These are phyloP conservation scores for Aspergillus chevalieri DNA, from an alignment of 2,329 filamentous ascomycete genomes.

Conservation along the genomic window DNA sequence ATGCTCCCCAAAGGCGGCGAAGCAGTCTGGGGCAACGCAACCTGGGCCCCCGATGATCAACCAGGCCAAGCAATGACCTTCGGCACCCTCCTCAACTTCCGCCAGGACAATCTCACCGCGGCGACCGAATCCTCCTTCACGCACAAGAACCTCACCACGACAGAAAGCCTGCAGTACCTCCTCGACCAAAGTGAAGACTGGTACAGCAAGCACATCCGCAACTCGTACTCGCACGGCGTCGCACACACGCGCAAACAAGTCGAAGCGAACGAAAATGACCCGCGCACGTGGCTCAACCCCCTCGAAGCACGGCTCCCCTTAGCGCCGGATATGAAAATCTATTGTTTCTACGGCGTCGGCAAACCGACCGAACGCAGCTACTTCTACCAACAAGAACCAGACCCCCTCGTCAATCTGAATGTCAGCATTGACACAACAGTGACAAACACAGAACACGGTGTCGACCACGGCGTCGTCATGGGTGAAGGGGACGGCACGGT, in stretches of 20 bases:
- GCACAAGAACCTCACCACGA: slow-evolving; percentile 69
- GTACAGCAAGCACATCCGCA: slow-evolving; percentile 68
- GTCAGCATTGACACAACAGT: slow-evolving; percentile 50
- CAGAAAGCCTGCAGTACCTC: slow-evolving; percentile 70
- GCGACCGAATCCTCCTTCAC: slow-evolving; percentile 55
- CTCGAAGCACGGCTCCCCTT: slow-evolving; percentile 83
- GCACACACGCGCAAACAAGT: slow-evolving; percentile 75
- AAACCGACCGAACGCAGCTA: slow-evolving; percentile 91
- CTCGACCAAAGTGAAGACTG: slow-evolving; percentile 73
- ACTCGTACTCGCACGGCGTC: slow-evolving; percentile 81
- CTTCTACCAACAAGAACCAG: slow-evolving; percentile 72
- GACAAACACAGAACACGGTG: slow-evolving; percentile 36
- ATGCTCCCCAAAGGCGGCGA: slow-evolving; percentile 95
- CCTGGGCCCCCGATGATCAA: slow-evolving; percentile 80
- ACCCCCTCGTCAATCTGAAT: slow-evolving; percentile 52
- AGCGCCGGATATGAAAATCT: slow-evolving; percentile 86
- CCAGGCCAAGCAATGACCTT: slow-evolving; percentile 67
- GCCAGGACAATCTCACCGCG: slow-evolving; percentile 28
- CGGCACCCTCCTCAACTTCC: slow-evolving; percentile 82
- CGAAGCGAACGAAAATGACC: slow-evolving; percentile 70
- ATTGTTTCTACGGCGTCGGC: slow-evolving; percentile 92
- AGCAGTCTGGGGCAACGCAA: slow-evolving; percentile 85
- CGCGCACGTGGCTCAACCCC: slow-evolving; percentile 88
- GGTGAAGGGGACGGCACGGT: slow-evolving; percentile 96
- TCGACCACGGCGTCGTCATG: slow-evolving; percentile 87